Evolutionary conservation across 345 rosid genomes (phyloP), one percentile per base, ranked within the genome.

Genomic region (Pugionium cornutum): DNA sequence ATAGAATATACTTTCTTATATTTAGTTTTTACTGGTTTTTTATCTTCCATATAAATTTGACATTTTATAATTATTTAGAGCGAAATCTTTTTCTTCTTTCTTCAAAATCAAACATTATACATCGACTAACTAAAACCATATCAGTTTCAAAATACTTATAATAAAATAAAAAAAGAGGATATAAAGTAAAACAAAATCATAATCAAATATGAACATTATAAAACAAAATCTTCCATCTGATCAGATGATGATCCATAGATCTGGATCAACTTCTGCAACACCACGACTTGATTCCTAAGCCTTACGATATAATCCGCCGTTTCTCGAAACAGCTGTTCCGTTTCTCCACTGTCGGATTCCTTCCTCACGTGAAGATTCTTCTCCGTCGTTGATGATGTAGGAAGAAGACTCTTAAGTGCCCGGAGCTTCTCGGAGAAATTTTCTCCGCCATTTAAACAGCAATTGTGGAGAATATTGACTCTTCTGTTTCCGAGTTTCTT

Each of bases 261-360:
- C 32, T 87, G 72, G 37, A 92, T 72, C 64, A 89, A 68, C 62
- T 75, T 81, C 71, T 89, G 95, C 78, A 91, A 78, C 39, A 85
- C 50, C 27, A 82, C 60, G 39, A 84, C 95, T 60, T 86, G 92
- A 36, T 83, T 80, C 79, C 74, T 85, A 77, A 91, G 77, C 33
- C 69, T 73, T 10, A 87, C 62, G 58, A 92, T 92, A 75, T 92
- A 92, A 60, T 92, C 90, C 0, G 95, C 98, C 9, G 96, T 89
- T 69, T 84, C 89, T 65, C 72, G 80, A 72, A 92, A 87, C 82
- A 92, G 60, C 70, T 78, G 82, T 26, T 72, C 76, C 7, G 70
- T 72, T 55, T 55, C 69, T 48, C 45, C 76, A 30, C 53, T 4
- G 6, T 81, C 83, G 1, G 84, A 56, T 63, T 78, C 7, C 6